These are phyloP conservation scores for Metarhizium anisopliae DNA, from an alignment of 2,329 filamentous ascomycete species.

Conservation along the genomic window DNA sequence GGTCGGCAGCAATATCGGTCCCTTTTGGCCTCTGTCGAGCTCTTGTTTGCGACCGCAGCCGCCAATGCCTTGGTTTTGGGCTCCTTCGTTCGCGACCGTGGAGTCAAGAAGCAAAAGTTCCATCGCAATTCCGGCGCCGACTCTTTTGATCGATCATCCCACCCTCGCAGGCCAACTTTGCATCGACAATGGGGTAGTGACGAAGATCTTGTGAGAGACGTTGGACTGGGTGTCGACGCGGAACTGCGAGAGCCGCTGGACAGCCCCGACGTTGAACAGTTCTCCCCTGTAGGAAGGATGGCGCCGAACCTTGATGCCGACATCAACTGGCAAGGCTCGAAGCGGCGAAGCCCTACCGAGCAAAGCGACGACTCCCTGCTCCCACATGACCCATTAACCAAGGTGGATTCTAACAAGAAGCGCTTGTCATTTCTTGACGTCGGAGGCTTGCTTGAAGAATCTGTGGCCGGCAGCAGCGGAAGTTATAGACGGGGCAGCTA, in stretches of 20 bases:
- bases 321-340: slow-evolving; percentile 39
- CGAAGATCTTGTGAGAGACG: slow-evolving; percentile 73
- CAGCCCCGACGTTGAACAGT: slow-evolving; percentile 17
- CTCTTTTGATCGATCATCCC: slow-evolving; percentile 45
- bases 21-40: slow-evolving; percentile 80
- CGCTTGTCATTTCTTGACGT: slow-evolving; percentile 77
- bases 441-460: slow-evolving; percentile 60
- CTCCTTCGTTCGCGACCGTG: slow-evolving; percentile 84
- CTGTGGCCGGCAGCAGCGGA: slow-evolving; percentile 19
- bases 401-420: slow-evolving; percentile 17
- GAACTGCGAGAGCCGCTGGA: slow-evolving; percentile 34
- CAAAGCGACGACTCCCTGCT: slow-evolving; percentile 37
- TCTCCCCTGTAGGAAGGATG: slow-evolving; percentile 27
- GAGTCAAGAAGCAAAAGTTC: slow-evolving; percentile 82
- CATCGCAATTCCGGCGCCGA: slow-evolving; percentile 54
- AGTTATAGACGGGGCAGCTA: slow-evolving; percentile 31
- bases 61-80: slow-evolving; percentile 86
- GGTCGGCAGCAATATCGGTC: slow-evolving; percentile 82
- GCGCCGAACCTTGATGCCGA: slow-evolving; percentile 26
- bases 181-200: slow-evolving; percentile 77
- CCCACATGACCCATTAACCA: slow-evolving; percentile 23
- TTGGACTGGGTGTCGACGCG: slow-evolving; percentile 60
- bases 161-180: slow-evolving; percentile 37
- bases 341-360: slow-evolving; percentile 27
- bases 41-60: slow-evolving; percentile 77